Conservation (phyloP, 2,329 filamentous ascomycete genomes). For the Penicillium sp. region DNA sequence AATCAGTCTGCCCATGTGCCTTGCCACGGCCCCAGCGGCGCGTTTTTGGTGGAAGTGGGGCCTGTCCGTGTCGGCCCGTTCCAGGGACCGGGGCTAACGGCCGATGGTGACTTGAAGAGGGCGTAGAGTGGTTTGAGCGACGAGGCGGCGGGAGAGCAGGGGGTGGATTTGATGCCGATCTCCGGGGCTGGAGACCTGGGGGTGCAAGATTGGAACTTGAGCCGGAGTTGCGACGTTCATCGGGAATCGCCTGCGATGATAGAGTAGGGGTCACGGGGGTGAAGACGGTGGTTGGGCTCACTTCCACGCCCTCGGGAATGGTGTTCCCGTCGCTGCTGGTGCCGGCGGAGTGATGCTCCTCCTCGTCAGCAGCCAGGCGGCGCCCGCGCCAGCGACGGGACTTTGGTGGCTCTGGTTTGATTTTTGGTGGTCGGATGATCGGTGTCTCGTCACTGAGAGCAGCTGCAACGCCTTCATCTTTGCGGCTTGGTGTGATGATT, state of each 20-base stretch:
- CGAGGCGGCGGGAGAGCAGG: conserved; percentile 45
- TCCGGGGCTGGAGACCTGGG: conserved; percentile 27
- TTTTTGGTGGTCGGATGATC: conserved; percentile 27
- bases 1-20: conserved; percentile 26
- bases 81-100: conserved; percentile 10
- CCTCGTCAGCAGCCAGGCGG: conserved; percentile 35
- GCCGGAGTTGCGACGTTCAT: conserved; percentile 27
- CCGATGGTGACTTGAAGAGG: conserved; percentile 31
- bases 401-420: conserved; percentile 46
- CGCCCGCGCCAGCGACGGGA: conserved; percentile 46
- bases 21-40: conserved; percentile 42
- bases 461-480: conserved; percentile 35
- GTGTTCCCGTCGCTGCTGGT: conserved; percentile 28
- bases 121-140: conserved; percentile 35
- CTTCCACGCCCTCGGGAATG: conserved; percentile 29
- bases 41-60: conserved; percentile 44
- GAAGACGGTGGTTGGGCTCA: conserved; percentile 14
- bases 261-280: conserved; percentile 12
- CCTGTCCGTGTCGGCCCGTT: conserved; percentile 31
- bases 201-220: conserved; percentile 26
- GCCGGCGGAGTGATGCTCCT: conserved; percentile 23
- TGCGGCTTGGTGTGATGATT: conserved; percentile 74
- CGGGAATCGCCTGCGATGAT: background rate
- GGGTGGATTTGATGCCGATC: conserved; percentile 38
- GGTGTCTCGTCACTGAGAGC: conserved; percentile 23